Conservation (phyloP, 2,329 filamentous ascomycete species). For the Periconia sp. region DNA sequence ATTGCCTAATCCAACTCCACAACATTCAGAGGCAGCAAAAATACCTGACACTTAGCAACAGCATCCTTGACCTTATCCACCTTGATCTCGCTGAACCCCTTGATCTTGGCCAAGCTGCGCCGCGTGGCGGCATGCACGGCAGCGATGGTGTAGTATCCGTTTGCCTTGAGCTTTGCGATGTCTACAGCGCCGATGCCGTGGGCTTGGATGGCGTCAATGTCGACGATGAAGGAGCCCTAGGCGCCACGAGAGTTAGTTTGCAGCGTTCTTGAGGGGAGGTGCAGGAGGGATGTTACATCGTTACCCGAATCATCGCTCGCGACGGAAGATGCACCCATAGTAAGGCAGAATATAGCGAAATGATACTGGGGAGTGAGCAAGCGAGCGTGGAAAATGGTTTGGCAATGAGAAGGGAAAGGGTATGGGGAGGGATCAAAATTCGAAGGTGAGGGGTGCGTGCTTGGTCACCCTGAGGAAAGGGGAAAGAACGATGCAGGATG, state of each 20-base stretch:
- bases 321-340: constrained; percentile 51
- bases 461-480: neutral
- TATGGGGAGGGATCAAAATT: neutral
- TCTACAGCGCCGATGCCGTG: constrained; percentile 68
- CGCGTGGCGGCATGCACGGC: constrained; percentile 63
- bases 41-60: constrained; percentile 61
- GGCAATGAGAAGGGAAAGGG: constrained; percentile 5
- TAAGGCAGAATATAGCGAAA: neutral
- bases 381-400: neutral
- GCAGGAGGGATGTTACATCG: constrained; percentile 44
- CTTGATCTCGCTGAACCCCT: constrained; percentile 70
- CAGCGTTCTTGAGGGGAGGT: neutral
- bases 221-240: constrained; percentile 60
- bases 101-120: constrained; percentile 65
- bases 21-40: no score
- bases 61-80: constrained; percentile 73
- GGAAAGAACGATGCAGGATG: constrained; percentile 11
- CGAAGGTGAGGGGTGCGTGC: neutral
- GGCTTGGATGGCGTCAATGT: constrained; percentile 67
- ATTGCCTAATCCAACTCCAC: no score
- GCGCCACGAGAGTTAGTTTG: neutral
- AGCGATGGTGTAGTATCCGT: constrained; percentile 65
- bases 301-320: constrained; percentile 54
- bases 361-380: constrained; percentile 1
- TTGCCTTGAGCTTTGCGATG: constrained; percentile 65